phyloP scores from a whole-genome alignment of 169 alveolate species.

The Theileria parva region DNA sequence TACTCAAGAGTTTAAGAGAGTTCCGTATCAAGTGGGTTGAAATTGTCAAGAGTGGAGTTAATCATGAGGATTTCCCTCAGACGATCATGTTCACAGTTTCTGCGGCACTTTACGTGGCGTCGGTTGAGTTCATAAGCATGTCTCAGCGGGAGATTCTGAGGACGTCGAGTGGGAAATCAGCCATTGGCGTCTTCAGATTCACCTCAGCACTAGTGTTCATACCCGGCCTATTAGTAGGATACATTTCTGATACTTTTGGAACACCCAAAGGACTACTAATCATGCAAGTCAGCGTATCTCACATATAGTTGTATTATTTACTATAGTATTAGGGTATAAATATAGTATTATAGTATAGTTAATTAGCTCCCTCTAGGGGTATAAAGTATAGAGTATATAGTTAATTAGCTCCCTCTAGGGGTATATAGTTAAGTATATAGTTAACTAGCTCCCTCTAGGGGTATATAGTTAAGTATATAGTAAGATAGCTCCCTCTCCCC shows the following conservation, averaged over 20 bases:
- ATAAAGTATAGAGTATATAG: background rate
- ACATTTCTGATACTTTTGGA: conserved; percentile 36
- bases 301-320: background rate
- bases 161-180: conserved; percentile 6
- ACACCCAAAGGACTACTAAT: conserved; percentile 27
- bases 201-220: conserved; percentile 24
- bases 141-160: conserved; percentile 31
- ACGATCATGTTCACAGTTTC: conserved; percentile 8
- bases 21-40: background rate
- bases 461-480: too few species aligned
- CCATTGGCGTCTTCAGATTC: conserved; percentile 1
- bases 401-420: too few species aligned
- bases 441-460: too few species aligned
- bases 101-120: conserved; percentile 32
- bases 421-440: too few species aligned
- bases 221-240: conserved; percentile 49
- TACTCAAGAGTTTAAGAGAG: background rate
- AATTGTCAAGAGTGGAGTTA: background rate
- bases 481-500: too few species aligned
- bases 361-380: background rate
- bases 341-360: background rate
- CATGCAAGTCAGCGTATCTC: conserved; percentile 35
- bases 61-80: background rate
- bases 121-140: conserved; percentile 49
- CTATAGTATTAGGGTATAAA: too few species aligned